Evolutionary conservation across 1,139 yeast genomes (phyloP).

Genomic region (Saccharomycopsis hybrid): DNA sequence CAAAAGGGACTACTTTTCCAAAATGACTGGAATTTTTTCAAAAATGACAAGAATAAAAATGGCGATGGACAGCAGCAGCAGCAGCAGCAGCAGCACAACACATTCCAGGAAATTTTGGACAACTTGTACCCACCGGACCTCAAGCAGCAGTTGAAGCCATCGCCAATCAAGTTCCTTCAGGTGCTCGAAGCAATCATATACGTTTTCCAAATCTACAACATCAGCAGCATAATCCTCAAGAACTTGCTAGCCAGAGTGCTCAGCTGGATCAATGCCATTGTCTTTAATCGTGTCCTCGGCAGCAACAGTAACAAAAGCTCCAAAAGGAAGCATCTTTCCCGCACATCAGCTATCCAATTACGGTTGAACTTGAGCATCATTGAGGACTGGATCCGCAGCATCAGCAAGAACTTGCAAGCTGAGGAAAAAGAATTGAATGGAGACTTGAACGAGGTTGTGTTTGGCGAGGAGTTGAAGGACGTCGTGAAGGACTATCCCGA

Average conservation of each 20-base stretch:
- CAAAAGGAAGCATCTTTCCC: slow-evolving; percentile 53
- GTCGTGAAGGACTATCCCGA: slow-evolving; percentile 17
- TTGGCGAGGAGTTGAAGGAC: slow-evolving; percentile 7
- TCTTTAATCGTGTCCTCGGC: slow-evolving; percentile 68
- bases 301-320: slow-evolving; percentile 33
- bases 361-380: slow-evolving; percentile 77
- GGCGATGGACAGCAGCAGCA: not conserved
- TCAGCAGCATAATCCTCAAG: slow-evolving; percentile 66
- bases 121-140: slow-evolving; percentile 71
- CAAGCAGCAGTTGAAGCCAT: slow-evolving; percentile 66
- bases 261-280: slow-evolving; percentile 64
- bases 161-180: slow-evolving; percentile 81
- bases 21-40: slow-evolving; percentile 71
- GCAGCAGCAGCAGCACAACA: slow-evolving; percentile 27
- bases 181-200: slow-evolving; percentile 84
- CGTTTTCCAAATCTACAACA: slow-evolving; percentile 74
- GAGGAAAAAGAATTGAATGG: slow-evolving; percentile 19
- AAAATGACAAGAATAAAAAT: slow-evolving; percentile 28
- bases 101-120: slow-evolving; percentile 62
- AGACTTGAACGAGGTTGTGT: slow-evolving; percentile 11
- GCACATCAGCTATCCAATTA: slow-evolving; percentile 85
- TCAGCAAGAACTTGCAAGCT: slow-evolving; percentile 11
- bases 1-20: slow-evolving; percentile 50
- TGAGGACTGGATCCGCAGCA: slow-evolving; percentile 86
- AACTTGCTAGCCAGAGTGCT: slow-evolving; percentile 76